Base-by-base conservation (phyloP, 164 flowering plant genomes). In the Vitis amurensis region DNA sequence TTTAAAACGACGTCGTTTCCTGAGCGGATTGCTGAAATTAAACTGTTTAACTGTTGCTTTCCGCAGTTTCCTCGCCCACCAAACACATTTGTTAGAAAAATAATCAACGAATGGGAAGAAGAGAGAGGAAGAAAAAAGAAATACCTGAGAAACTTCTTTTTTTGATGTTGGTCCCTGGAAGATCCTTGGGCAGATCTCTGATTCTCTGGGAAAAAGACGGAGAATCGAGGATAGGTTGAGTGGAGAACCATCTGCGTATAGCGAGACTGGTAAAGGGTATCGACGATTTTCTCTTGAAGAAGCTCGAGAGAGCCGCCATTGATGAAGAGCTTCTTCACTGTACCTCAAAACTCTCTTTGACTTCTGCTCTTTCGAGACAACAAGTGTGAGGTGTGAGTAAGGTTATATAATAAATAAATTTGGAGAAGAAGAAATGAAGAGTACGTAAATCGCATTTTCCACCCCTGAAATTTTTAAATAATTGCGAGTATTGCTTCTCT, bases 91-190 rank as follows among this genome's bases (percentile, higher is more conserved):
- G 44, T 0, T 37, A 6, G 8, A 59, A 61, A 27, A 59, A 59
- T 10, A 37, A 60, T n/a, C 8, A 3, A 11, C 1, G 19, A 3
- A 6, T 3, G 19, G 47, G 52, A 61, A 13, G n/a, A n/a, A 55
- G 63, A 51, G 51, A 60, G 71, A 59, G 64, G 9, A 64, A 53
- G 53, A 55, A 48, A 44, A 31, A 44, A 67, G 17, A 30, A 10
- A 63, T 74, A 88, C 93, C 23, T 85, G 84, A 58, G 88, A 78
- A 62, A 76, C 93, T 55, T 84, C 76, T 48, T 7, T 64, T 64
- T 74, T 77, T 87, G 83, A 87, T 83, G 37, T 81, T 75, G 50
- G 90, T 84, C 2, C 74, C 83, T 59, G 90, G 86, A 29, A 86
- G 75, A 60, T 79, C 76, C 70, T 80, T 84, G 53, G 89, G 88